Percentiles rank a stretch among this genome's conserved stretches.
phyloP scores from a whole-genome alignment of 2,329 filamentous ascomycete species.

The Aspergillus uvarum region DNA sequence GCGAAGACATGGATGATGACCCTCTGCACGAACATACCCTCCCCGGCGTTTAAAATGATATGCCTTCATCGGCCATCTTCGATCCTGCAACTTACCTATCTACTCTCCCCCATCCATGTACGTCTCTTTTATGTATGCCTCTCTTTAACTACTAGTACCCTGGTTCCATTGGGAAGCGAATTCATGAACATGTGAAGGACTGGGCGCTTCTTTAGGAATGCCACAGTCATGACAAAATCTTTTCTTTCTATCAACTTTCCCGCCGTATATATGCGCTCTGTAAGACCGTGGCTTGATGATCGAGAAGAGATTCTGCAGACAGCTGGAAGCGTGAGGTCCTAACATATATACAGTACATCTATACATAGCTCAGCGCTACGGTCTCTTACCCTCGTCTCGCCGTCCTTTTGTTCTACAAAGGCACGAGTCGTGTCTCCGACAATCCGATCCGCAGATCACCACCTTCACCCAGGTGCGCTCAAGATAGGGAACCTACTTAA shows the following conservation, averaged over 20 bases:
- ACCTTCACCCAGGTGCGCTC: too few relatives aligned
- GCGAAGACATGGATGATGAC: conserved; percentile 37
- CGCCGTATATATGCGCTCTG: neutral
- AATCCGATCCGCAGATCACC: too few relatives aligned
- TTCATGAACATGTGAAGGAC: neutral
- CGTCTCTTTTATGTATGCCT: neutral
- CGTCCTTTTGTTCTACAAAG: neutral
- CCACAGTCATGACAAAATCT: neutral
- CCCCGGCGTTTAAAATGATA: neutral
- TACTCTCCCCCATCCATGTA: neutral
- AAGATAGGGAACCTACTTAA: neutral
- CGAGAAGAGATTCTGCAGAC: neutral
- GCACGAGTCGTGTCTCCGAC: neutral
- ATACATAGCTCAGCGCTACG: too few relatives aligned
- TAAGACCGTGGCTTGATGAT: neutral
- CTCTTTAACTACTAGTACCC: neutral
- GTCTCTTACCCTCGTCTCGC: neutral
- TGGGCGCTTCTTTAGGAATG: neutral
- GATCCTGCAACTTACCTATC: neutral
- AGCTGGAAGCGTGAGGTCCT: neutral
- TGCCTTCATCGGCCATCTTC: neutral
- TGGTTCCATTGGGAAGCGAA: neutral
- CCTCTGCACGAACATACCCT: conserved; percentile 32
- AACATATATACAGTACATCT: too few relatives aligned
- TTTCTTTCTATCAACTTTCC: neutral